Evolutionary conservation across 208 protist species (phyloP), one percentile per base, ranked within the genome.

Genomic region (Angomonas ambiguus): DNA sequence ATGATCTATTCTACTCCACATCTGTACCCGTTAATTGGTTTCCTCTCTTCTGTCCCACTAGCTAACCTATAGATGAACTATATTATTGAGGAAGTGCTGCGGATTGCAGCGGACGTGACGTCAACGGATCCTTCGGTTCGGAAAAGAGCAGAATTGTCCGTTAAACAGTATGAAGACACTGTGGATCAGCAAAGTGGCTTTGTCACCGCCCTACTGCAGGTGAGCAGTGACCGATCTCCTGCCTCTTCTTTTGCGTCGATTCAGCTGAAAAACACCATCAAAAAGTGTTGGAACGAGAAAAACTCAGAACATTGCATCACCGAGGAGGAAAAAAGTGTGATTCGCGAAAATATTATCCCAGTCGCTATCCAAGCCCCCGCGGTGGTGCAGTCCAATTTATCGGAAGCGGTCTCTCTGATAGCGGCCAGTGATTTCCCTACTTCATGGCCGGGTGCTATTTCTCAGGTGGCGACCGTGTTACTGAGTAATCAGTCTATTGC

Each of bases 401-500:
- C 86, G 0, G 96, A 95, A 60, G 78, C 93, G 27, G 82, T 98
- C 45, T 67, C 85, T 33, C 71, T 96, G 30, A 97, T 98, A 56
- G 83, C 88, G 8, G 63, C 88, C 31, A 60, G 80, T 18, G 97
- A 98, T 74, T 98, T 98, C 62, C 97, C 97, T 16, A 55, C 63
- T 1, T 28, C 58, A 27, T 98, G 97, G 96, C 76, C 84, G 2
- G 67, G 82, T 60, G 80, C 97, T 2, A 67, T 98, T 33, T 55
- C 75, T 1, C 57, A 91, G 20, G 84, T 98, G 51, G 63, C 78
- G 2, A 62, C 85, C 27, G 71, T 78, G 20, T 67, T 93, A 18
- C 38, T 65, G 28, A 33, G n/a, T 8, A n/a, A 63, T 10, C 27
- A 4, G 10, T 68, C 56, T 28, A 79, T 83, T 10, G 55, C 77